phyloP scores from a whole-genome alignment of 345 rosid genomes.

The Nasturtium officinale region DNA sequence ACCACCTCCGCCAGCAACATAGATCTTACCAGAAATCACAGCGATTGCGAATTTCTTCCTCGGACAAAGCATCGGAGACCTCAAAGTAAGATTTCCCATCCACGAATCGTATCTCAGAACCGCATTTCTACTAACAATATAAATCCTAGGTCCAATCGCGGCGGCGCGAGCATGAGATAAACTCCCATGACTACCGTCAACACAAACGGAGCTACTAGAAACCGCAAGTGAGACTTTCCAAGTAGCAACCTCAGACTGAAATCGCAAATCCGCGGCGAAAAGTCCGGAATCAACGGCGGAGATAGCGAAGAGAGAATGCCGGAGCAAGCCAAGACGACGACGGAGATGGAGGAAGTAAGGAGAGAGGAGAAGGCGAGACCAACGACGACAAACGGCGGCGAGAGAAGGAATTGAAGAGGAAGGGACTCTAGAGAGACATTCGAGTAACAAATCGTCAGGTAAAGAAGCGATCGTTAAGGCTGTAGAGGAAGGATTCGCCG shows the following conservation, averaged over 20 bases:
- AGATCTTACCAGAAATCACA: constrained; percentile 60
- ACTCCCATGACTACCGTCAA: constrained; percentile 37
- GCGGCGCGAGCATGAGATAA: constrained; percentile 59
- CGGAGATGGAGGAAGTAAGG: constrained; percentile 68
- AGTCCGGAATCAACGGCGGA: constrained; percentile 54
- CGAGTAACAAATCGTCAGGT: constrained; percentile 79
- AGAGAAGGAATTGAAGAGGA: constrained; percentile 64
- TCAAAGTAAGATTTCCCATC: constrained; percentile 48
- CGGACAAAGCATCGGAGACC: constrained; percentile 58
- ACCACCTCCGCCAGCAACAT: constrained; percentile 82
- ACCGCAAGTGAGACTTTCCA: constrained; percentile 49
- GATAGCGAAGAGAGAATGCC: constrained; percentile 61
- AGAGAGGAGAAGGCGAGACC: constrained; percentile 73
- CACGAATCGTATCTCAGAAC: constrained; percentile 68
- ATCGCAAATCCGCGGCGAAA: constrained; percentile 54
- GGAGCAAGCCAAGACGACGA: constrained; percentile 56
- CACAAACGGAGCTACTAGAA: constrained; percentile 27
- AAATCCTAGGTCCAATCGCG: constrained; percentile 71
- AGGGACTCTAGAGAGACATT: constrained; percentile 75
- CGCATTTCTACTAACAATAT: constrained; percentile 54
- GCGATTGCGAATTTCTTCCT: constrained; percentile 82
- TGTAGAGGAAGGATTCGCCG: not conserved
- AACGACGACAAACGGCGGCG: constrained; percentile 78
- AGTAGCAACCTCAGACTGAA: constrained; percentile 15
- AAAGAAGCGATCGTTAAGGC: constrained; percentile 51